Conservation (phyloP, 192 early-diverging fungal genomes). For the Coemansia umbellata region DNA sequence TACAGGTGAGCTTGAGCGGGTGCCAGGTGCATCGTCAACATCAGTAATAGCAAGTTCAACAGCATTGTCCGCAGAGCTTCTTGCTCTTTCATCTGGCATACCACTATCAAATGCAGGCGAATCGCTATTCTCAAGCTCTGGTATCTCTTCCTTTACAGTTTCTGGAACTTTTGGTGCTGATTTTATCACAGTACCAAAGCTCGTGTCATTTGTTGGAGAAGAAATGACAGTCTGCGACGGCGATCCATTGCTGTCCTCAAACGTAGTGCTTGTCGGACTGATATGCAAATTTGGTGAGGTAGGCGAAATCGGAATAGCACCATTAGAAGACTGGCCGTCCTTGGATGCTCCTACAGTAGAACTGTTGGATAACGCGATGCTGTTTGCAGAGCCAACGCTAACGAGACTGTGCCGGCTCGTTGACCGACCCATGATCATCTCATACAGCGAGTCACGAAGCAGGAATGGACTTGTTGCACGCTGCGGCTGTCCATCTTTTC, state of each 20-base stretch:
- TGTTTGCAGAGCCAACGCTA: conserved; percentile 26
- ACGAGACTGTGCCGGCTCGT: conserved; percentile 20
- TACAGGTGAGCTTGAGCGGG: conserved; percentile 20
- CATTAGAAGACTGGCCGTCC: conserved; percentile 8
- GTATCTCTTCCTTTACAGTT: conserved; percentile 19
- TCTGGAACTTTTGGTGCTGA: conserved; percentile 7
- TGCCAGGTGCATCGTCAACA: background rate
- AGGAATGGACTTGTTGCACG: conserved; percentile 34
- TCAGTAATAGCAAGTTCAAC: too few relatives aligned
- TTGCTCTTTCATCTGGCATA: too few relatives aligned
- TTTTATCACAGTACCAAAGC: conserved; percentile 16
- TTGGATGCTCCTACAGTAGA: conserved; percentile 30
- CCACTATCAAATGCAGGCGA: background rate
- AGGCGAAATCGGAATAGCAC: conserved; percentile 15
- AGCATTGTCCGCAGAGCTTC: too few relatives aligned
- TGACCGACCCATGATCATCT: conserved; percentile 51
- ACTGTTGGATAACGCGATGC: conserved; percentile 36
- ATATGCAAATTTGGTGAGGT: conserved; percentile 25
- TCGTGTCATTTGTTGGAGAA: conserved; percentile 19
- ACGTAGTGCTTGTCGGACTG: conserved; percentile 45
- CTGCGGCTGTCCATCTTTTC: conserved; percentile 6
- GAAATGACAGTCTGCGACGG: conserved; percentile 32
- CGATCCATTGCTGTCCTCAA: conserved; percentile 29
- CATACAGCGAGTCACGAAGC: conserved; percentile 45
- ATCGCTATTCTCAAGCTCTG: too few relatives aligned